Base-by-base conservation (phyloP, 208 protist species). In the Trypanosoma lewisi region DNA sequence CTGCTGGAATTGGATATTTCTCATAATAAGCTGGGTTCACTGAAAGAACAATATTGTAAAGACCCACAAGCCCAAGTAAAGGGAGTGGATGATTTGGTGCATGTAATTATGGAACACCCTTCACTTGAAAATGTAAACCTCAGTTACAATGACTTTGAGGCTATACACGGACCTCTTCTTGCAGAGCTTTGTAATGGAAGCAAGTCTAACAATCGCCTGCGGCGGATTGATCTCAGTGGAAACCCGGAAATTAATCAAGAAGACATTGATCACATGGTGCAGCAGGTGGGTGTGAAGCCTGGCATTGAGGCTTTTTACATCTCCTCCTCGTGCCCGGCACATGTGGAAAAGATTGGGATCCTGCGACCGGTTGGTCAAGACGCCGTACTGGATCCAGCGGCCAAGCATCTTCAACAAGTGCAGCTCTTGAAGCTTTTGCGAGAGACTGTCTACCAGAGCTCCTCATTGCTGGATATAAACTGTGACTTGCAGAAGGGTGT, bases 111-210 rank as follows among this genome's bases (percentile, higher is more conserved):
- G 58, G 70, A 44, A 23, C 75, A 80, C 61, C 85, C 44, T 11
- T 59, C 57, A 14, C 74, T 92, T 21, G 51, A 59, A 28, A 60
- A 66, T 28, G 23, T 92, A 2, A 70, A 90, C 63, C 59, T 94
- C 25, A 83, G 83, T 70, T 77, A 78, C 65, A 94, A 94, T 61
- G 85, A 94, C 44, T 79, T 90, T 54, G 74, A 75, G 6, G 52
- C 31, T 23, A 56, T 56, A 19, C 88, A 94, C 60, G 69, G 79
- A 2, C 66, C 74, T n/a, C 27, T 81, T 45, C 55, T 93, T 21
- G 47, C 41, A 11, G 36, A 31, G 5, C 52, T 79, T 17, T 67
- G 73, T 34, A 39, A 21, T 50, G 41, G 16, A 9, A 50, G 51
- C 51, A 51, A 49, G 21, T 21, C 30, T 30, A 25, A 73, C 48